phyloP scores from a whole-genome alignment of 257 asterid species.

The Cynanchum wilfordii region DNA sequence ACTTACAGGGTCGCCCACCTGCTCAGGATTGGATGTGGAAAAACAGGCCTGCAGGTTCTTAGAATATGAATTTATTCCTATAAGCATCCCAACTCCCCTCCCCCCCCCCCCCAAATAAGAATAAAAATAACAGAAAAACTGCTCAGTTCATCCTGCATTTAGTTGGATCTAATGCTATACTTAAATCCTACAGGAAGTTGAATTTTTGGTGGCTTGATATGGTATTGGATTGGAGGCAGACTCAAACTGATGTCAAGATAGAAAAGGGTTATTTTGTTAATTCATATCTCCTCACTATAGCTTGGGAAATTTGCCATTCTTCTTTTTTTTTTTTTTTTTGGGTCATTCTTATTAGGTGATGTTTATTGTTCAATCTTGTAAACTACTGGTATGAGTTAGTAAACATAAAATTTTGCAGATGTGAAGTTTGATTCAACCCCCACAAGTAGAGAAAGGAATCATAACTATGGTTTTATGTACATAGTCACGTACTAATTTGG shows the following conservation, averaged over 20 bases:
- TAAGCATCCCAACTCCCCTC: neutral
- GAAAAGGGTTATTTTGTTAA: neutral
- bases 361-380: neutral
- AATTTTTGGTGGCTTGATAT: neutral
- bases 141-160: neutral
- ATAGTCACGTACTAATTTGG: too few relatives aligned
- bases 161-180: neutral
- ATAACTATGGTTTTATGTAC: neutral
- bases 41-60: conserved; percentile 35
- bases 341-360: neutral
- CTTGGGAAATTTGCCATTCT: neutral
- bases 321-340: too few relatives aligned
- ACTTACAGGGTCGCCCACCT: conserved; percentile 38
- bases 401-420: conserved; percentile 12
- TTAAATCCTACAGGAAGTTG: conserved; percentile 13
- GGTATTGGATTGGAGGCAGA: neutral
- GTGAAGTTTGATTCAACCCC: neutral
- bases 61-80: neutral
- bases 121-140: neutral
- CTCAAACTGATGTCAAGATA: neutral
- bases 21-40: conserved; percentile 70
- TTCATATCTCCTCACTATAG: neutral
- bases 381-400: neutral
- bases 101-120: neutral
- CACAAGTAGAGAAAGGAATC: neutral